Conservation (phyloP, 805 yeast genomes). For the Metschnikowia shivogae region DNA sequence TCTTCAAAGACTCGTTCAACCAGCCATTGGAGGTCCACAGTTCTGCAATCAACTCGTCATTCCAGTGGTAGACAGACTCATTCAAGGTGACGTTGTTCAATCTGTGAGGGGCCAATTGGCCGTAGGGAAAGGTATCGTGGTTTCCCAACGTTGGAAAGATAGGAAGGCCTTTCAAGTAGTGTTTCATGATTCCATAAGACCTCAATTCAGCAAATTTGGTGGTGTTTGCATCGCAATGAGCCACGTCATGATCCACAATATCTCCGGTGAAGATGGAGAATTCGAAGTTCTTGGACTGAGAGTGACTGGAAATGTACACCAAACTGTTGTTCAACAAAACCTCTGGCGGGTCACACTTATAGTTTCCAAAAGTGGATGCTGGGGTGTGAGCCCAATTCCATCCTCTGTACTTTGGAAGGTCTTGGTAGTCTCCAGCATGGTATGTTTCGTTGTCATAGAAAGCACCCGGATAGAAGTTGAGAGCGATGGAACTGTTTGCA, state of each 20-base stretch:
- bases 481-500: conserved; percentile 12
- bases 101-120: conserved; percentile 54
- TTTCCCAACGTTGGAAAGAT: conserved; percentile 63
- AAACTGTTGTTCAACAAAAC: conserved; percentile 56
- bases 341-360: conserved; percentile 65
- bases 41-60: conserved; percentile 34
- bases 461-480: conserved; percentile 31
- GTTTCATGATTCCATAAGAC: conserved; percentile 59
- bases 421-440: conserved; percentile 32
- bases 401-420: conserved; percentile 24
- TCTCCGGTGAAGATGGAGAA: conserved; percentile 73
- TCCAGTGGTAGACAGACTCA: conserved; percentile 31
- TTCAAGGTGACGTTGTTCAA: conserved; percentile 14
- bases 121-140: conserved; percentile 72
- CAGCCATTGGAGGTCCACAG: conserved; percentile 37
- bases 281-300: conserved; percentile 41
- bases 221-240: conserved; percentile 49
- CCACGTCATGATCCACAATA: conserved; percentile 63
- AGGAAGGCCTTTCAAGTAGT: conserved; percentile 47
- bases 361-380: conserved; percentile 59
- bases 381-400: conserved; percentile 40
- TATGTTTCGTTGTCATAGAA: conserved; percentile 24
- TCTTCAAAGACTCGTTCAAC: conserved; percentile 25
- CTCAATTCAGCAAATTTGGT: conserved; percentile 71
- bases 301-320: conserved; percentile 35